These are phyloP conservation scores for Halophytophthora polymorphica DNA, from an alignment of 352 stramenopile genomes.

Conservation along the genomic window DNA sequence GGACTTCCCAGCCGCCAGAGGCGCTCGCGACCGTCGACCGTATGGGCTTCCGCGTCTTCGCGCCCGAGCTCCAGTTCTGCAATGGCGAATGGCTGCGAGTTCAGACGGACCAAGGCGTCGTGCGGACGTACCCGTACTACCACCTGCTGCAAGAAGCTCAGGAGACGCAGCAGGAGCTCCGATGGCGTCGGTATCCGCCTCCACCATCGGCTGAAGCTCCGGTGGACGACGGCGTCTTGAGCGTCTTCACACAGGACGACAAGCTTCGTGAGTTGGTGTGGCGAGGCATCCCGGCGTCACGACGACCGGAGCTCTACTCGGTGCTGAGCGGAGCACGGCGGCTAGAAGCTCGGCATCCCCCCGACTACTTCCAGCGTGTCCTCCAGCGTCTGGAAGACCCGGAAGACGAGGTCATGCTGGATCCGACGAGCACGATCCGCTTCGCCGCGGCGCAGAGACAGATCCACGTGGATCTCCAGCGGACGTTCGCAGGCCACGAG, in stretches of 20 bases:
- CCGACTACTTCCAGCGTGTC: slow-evolving; percentile 37
- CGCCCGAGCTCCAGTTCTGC: slow-evolving; percentile 25
- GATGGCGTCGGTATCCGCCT: slow-evolving; percentile 27
- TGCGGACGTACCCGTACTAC: slow-evolving; percentile 46
- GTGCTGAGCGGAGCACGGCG: slow-evolving; percentile 37
- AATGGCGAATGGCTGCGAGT: slow-evolving; percentile 18
- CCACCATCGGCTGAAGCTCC: background rate
- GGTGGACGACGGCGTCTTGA: no score
- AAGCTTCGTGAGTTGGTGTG: slow-evolving; percentile 35
- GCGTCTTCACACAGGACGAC: no score
- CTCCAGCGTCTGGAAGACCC: slow-evolving; percentile 19
- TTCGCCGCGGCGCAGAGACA: slow-evolving; percentile 47
- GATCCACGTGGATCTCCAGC: slow-evolving; percentile 63
- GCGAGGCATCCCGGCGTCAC: slow-evolving; percentile 43
- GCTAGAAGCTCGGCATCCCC: slow-evolving; percentile 14
- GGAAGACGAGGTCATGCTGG: slow-evolving; percentile 13
- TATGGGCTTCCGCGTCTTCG: slow-evolving; percentile 52
- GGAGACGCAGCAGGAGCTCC: slow-evolving; percentile 34
- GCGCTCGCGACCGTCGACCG: slow-evolving; percentile 28
- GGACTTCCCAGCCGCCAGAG: slow-evolving; percentile 10
- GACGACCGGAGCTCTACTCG: slow-evolving; percentile 43
- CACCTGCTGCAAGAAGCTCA: slow-evolving; percentile 37
- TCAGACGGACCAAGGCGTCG: slow-evolving; percentile 3
- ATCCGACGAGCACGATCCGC: slow-evolving; percentile 4
- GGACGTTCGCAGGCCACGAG: slow-evolving; percentile 64